Base-by-base conservation (phyloP, 352 stramenopile species). In the Phytophthora podocarpi region DNA sequence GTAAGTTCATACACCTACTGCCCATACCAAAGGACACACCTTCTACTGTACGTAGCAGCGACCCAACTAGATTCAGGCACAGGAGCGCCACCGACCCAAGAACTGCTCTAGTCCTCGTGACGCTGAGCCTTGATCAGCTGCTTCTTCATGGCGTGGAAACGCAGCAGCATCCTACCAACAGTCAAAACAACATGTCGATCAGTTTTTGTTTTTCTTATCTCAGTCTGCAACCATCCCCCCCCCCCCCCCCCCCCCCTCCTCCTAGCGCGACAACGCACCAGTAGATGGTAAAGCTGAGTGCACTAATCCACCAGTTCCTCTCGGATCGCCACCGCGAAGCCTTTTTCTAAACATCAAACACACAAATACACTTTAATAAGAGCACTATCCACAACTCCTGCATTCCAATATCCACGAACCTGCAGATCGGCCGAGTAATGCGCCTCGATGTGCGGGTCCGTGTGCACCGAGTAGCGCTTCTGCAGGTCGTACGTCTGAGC, bases 221-320 rank as follows among this genome's bases (percentile, higher is more conserved):
- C 9, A 11, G 5, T 23, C 15, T 20, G 16, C 16, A 8, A 3
- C n/a, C 7, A 3, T 7, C 9, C 36, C 21, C 34, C 37, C 37
- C 20, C n/a, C n/a, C n/a, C n/a, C n/a, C n/a, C n/a, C n/a, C n/a
- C n/a, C n/a, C n/a, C n/a, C n/a, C n/a, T n/a, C n/a, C n/a, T n/a
- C n/a, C n/a, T n/a, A n/a, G n/a, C n/a, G n/a, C n/a, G n/a, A 7
- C 41, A 9, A 70, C 74, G 23, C 23, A 90, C 83, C 84, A 93
- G 68, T 93, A 93, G 54, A 93, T 93, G 23, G 80, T 89, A 56
- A 93, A 93, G 27, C 82, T 90, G 24, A 93, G 80, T 20, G 84
- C 82, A 48, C 82, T 91, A 68, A 93, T 93, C 84, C 84, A 93
- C 82, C 82, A 93, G 67, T 93, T 93, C 42, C 84, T 66, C 67